These are phyloP conservation scores for Sclerotinia minor DNA, from an alignment of 2,329 filamentous ascomycete species.

Conservation along the genomic window DNA sequence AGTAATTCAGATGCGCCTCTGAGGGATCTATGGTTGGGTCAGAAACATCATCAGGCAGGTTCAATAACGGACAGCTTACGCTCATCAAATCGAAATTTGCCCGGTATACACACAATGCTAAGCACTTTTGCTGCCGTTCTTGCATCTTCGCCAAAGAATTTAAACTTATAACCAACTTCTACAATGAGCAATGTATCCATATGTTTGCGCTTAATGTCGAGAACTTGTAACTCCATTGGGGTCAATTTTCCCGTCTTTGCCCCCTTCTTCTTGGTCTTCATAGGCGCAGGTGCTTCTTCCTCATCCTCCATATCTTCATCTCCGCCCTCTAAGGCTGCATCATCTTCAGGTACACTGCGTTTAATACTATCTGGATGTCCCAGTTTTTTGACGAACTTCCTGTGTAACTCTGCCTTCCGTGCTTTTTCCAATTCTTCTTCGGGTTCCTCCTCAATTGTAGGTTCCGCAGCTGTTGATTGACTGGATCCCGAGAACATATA, in stretches of 20 bases:
- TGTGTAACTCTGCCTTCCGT: constrained; percentile 71
- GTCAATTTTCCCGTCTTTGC: constrained; percentile 78
- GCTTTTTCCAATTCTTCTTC: constrained; percentile 54
- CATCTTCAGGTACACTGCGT: constrained; percentile 57
- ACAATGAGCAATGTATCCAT: constrained; percentile 87
- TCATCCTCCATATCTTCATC: constrained; percentile 60
- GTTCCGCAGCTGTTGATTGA: constrained; percentile 31
- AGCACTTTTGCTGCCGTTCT: constrained; percentile 84
- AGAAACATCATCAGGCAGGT: constrained; percentile 27
- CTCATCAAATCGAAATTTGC: constrained; percentile 92
- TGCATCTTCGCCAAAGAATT: constrained; percentile 95
- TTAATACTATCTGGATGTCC: constrained; percentile 77
- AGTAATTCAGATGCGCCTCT: constrained; percentile 86
- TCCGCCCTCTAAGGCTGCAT: constrained; percentile 48
- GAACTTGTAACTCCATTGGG: constrained; percentile 88
- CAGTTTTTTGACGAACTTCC: constrained; percentile 85
- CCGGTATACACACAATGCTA: constrained; percentile 94
- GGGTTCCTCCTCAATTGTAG: constrained; percentile 41
- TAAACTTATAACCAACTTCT: constrained; percentile 97
- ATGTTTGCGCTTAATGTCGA: constrained; percentile 91
- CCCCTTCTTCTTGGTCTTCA: constrained; percentile 65
- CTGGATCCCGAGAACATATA: constrained; percentile 53
- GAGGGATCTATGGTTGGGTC: constrained; percentile 63
- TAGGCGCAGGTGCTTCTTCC: constrained; percentile 51
- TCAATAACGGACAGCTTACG: constrained; percentile 50